Conservation (phyloP, 495 filamentous ascomycete species). For the Friedmanniomyces simplex region DNA sequence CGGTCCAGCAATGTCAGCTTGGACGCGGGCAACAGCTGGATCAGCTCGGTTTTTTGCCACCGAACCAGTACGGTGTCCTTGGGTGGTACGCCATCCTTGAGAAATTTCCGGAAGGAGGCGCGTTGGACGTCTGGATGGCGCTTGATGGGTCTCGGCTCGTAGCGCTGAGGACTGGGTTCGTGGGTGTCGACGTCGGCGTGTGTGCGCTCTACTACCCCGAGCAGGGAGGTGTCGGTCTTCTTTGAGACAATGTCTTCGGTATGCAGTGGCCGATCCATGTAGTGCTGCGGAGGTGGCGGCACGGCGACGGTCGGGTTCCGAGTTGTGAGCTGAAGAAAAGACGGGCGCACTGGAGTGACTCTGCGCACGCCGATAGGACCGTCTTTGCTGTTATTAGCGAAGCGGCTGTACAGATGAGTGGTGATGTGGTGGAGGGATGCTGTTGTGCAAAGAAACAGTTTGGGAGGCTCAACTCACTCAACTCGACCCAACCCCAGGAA, state of each 20-base stretch:
- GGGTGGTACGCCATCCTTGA: conserved; percentile 30
- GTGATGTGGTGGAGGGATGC: background rate
- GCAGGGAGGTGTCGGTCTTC: conserved; percentile 17
- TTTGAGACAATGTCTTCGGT: conserved; percentile 26
- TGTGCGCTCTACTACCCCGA: conserved; percentile 30
- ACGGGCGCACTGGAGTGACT: background rate
- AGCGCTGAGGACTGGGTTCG: conserved; percentile 22
- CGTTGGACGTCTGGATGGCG: conserved; percentile 17
- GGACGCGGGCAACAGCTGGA: conserved; percentile 25
- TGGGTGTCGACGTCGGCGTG: conserved; percentile 31
- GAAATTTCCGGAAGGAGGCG: conserved; percentile 23
- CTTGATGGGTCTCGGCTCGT: conserved; percentile 11
- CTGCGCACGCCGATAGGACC: no score
- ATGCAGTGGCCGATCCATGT: conserved; percentile 7
- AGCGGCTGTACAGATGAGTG: no score
- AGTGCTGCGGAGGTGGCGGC: no score
- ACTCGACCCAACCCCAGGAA: background rate
- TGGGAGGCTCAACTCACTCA: no score
- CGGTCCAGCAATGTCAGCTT: conserved; percentile 30
- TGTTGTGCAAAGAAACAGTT: background rate
- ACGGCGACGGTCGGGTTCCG: no score
- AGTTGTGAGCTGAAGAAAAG: no score
- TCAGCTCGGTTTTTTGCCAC: conserved; percentile 22
- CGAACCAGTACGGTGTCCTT: conserved; percentile 28
- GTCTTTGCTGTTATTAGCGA: no score